These are phyloP conservation scores for Clavispora asparagi DNA, from an alignment of 805 yeast species.

Conservation along the genomic window DNA sequence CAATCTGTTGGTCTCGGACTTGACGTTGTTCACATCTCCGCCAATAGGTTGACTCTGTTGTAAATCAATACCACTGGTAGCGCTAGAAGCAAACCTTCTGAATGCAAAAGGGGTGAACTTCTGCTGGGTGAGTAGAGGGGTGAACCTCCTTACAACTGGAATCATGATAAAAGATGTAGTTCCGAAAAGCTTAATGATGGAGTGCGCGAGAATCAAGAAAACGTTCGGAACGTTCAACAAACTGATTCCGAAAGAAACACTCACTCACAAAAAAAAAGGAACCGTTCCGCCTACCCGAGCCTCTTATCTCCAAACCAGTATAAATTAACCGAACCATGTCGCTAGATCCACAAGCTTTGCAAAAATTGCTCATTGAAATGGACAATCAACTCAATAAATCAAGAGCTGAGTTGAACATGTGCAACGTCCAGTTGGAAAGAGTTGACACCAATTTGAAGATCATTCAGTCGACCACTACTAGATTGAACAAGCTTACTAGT, in stretches of 20 bases:
- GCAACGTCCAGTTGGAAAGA: conserved; percentile 46
- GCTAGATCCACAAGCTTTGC: conserved; percentile 42
- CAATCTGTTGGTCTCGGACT: conserved; percentile 62
- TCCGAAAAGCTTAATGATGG: background rate
- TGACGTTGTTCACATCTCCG: conserved; percentile 33
- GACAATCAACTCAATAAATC: conserved; percentile 57
- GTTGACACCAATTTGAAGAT: conserved; percentile 47
- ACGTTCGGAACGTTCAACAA: background rate
- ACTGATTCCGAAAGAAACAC: background rate
- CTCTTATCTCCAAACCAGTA: background rate
- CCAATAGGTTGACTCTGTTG: conserved; percentile 33
- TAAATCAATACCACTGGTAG: background rate
- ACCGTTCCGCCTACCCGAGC: background rate
- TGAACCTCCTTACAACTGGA: background rate
- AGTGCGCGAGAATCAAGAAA: background rate
- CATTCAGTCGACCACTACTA: conserved; percentile 51
- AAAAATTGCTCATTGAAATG: conserved; percentile 60
- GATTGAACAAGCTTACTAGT: conserved; percentile 40
- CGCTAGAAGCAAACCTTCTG: background rate
- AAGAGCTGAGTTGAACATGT: conserved; percentile 54
- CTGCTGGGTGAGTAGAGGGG: background rate
- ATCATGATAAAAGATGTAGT: background rate
- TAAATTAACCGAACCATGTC: conserved; percentile 26
- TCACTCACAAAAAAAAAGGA: background rate
- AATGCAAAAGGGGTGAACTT: background rate